Evolutionary conservation across 306 rosid species (phyloP).

Genomic region (Sphenostylis stenocarpa): DNA sequence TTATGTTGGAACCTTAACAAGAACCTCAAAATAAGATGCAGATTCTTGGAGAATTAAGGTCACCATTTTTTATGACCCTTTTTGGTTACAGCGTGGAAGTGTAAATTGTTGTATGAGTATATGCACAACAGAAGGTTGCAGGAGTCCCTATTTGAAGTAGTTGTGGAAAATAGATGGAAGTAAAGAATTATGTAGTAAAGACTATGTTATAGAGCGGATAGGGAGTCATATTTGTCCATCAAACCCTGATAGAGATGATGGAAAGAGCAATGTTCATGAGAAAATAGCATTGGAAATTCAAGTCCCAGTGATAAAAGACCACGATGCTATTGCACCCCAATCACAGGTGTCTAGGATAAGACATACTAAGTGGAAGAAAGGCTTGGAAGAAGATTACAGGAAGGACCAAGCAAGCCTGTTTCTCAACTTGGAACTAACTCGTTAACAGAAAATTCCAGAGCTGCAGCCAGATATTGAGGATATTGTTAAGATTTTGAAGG

Average conservation of each 20-base stretch:
- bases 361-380: constrained; percentile 61
- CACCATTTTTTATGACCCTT: constrained; percentile 78
- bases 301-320: constrained; percentile 50
- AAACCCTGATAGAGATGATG: constrained; percentile 79
- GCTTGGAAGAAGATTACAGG: constrained; percentile 62
- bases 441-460: constrained; percentile 83
- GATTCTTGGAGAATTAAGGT: constrained; percentile 86
- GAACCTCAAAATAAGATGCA: constrained; percentile 87
- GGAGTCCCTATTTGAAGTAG: constrained; percentile 78
- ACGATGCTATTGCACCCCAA: constrained; percentile 45
- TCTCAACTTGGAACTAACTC: constrained; percentile 72
- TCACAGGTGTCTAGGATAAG: constrained; percentile 37
- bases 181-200: constrained; percentile 77
- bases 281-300: constrained; percentile 44
- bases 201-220: constrained; percentile 89
- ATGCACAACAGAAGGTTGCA: constrained; percentile 87
- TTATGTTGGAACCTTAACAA: no score
- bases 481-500: constrained; percentile 70
- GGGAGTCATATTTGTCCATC: constrained; percentile 95
- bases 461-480: constrained; percentile 59
- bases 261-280: constrained; percentile 56
- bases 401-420: constrained; percentile 79
- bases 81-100: constrained; percentile 79
- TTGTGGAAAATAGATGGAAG: constrained; percentile 94
- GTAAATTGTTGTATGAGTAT: constrained; percentile 78